Conservation (phyloP, 192 early-diverging fungal species). For the Pilobolus umbonatus region DNA sequence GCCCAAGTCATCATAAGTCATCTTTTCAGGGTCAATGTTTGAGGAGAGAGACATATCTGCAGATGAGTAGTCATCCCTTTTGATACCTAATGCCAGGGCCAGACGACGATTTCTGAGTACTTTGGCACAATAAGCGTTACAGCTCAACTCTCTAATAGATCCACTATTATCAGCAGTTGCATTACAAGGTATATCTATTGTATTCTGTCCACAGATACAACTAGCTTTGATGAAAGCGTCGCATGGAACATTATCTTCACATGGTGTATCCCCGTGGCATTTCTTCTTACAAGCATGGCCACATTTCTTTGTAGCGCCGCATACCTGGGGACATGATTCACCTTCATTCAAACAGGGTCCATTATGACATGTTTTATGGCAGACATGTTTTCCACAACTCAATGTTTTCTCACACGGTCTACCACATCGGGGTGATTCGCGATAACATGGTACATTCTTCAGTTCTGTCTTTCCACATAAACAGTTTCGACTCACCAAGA, state of each 20-base stretch:
- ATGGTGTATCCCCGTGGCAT: constrained; percentile 77
- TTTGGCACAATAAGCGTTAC: constrained; percentile 79
- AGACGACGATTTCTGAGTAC: constrained; percentile 75
- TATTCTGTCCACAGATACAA: constrained; percentile 76
- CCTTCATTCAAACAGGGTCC: constrained; percentile 62
- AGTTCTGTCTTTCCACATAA: constrained; percentile 76
- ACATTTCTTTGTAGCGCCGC: constrained; percentile 77
- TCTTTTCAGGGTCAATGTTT: neutral
- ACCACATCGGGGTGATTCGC: constrained; percentile 71
- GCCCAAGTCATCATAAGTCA: constrained; percentile 23
- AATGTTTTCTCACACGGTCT: constrained; percentile 52
- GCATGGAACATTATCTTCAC: constrained; percentile 76
- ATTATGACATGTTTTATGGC: constrained; percentile 79
- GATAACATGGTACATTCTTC: constrained; percentile 80
- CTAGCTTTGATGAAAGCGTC: constrained; percentile 45
- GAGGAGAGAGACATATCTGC: neutral
- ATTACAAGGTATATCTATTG: constrained; percentile 60
- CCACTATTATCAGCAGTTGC: constrained; percentile 46
- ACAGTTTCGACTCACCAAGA: constrained; percentile 68
- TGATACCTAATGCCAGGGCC: constrained; percentile 72
- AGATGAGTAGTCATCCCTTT: constrained; percentile 29
- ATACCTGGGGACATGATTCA: constrained; percentile 63
- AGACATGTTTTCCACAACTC: constrained; percentile 69
- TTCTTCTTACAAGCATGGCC: constrained; percentile 70
- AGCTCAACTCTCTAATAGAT: constrained; percentile 51